Base-by-base conservation (phyloP, 225 moss, liverwort and hornwort species). In the Bryum argenteum region DNA sequence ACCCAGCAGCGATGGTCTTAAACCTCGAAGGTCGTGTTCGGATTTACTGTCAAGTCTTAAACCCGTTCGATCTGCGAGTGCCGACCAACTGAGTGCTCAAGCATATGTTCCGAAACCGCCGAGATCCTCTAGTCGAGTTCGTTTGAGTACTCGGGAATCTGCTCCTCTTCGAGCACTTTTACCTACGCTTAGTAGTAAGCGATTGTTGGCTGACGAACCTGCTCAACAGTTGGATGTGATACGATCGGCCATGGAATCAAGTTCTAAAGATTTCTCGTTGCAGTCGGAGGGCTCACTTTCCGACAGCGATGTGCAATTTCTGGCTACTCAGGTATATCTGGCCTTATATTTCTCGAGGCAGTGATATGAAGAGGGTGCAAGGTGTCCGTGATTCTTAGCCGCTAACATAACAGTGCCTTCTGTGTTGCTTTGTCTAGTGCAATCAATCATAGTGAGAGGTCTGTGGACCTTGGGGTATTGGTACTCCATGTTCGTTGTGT, bases 301-400 rank as follows among this genome's bases (percentile, higher is more conserved):
- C 19, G 81, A 84, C 60, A 84, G 77, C 45, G 83, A 87, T 63
- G 16, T 57, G 73, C 76, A 81, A 41, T 76, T 75, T 56, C 38
- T 81, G 71, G 67, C 67, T 38, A 74, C 56, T 19, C 75, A 86
- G 86, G 86, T 86, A 77, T 18, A 15, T 50, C 10, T 44, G 22
- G 16, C 11, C 9, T 22, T 43, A 7, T 41, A 28, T 54, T 67
- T 33, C 58, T 61, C 58, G 53, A 61, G 44, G 58, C 66, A 45
- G 40, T 41, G 28, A 65, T 58, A 40, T 11, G 61, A 33, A 4
- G 5, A 33, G 5, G 5, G 33, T 4, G 33, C 7, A 33, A 33
- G 4, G 0, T 41, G 2, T 9, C 22, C n/a, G 17, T 61, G 71
- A 1, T 70, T 28, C 18, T 47, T 19, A 21, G 26, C 26, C 26